Base-by-base conservation (phyloP, 805 yeast genomes). In the Ogataea methanolica region DNA sequence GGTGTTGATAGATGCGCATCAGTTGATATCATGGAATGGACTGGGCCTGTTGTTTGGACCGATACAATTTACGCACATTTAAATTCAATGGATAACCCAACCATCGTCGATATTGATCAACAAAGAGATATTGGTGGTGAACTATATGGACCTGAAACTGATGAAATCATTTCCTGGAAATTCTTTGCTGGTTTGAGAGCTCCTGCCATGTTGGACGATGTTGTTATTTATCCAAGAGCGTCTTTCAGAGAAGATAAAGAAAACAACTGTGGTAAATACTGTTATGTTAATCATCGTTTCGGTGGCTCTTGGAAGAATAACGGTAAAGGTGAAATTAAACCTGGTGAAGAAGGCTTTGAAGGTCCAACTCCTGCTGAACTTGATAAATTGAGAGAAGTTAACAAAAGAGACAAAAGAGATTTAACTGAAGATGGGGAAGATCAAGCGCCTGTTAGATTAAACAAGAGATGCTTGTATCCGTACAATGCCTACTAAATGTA, bases 41-140 rank as follows among this genome's bases (percentile, higher is more conserved):
- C 94, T 0, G 95, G 95, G 11, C 80, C 86, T 41, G 94, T 88
- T 38, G 68, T 81, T 23, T 86, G 89, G 83, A 82, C 95, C 1
- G 92, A 85, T 61, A 80, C 82, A 11, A 75, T 85, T 12, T 75
- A 85, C 63, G 75, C 76, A 8, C 86, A 85, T 61, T 72, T 85
- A 61, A 83, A 84, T 60, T 60, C 66, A 22, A 52, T 64, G 39
- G 54, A 50, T 43, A 61, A 64, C 37, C 68, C 68, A 46, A 63
- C 67, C 2, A 56, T 64, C 44, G 66, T 64, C 39, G 68, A 64
- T 46, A 60, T 64, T 23, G 68, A 64, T 48, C 59, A 62, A 31
- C 55, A 54, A 33, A 60, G 68, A 56, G 59, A 58, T 42, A 51
- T 58, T 37, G 56, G 56, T 16, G 63, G 61, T 39, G 62, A 55